These are phyloP conservation scores for Phytophthora pini DNA, from an alignment of 352 stramenopile species.

Conservation along the genomic window DNA sequence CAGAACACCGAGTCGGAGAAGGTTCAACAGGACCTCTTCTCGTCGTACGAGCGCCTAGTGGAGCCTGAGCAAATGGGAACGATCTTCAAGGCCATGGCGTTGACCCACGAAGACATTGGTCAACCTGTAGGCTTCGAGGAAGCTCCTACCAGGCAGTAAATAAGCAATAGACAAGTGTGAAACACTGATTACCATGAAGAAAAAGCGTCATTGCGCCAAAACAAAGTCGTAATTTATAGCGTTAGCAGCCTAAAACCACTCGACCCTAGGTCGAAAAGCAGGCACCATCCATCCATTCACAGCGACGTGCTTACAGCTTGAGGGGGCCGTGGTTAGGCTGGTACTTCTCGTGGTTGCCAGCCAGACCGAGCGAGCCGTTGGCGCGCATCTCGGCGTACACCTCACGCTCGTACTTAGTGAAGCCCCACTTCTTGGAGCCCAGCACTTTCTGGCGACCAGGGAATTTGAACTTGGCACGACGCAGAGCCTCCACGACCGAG, in stretches of 20 bases:
- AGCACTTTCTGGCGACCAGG: slow-evolving; percentile 99
- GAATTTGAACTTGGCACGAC: slow-evolving; percentile 99
- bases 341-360: slow-evolving; percentile 99
- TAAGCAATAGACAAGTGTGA: too few species aligned
- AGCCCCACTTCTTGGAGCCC: slow-evolving; percentile 99
- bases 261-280: slow-evolving; percentile 10
- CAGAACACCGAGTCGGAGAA: slow-evolving; percentile 85
- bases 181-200: slow-evolving; percentile 3
- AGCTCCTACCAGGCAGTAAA: not conserved
- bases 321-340: slow-evolving; percentile 87
- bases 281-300: slow-evolving; percentile 24
- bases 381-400: slow-evolving; percentile 97
- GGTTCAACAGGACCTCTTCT: slow-evolving; percentile 88
- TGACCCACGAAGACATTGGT: slow-evolving; percentile 69
- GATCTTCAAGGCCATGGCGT: slow-evolving; percentile 94
- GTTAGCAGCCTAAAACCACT: slow-evolving; percentile 38
- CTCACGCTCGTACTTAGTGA: slow-evolving; percentile 99
- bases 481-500: slow-evolving; percentile 97
- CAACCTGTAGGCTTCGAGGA: slow-evolving; percentile 73
- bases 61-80: slow-evolving; percentile 93
- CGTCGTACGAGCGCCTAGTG: slow-evolving; percentile 93
- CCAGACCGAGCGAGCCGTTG: slow-evolving; percentile 92
- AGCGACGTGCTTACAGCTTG: slow-evolving; percentile 52
- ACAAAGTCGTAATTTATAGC: slow-evolving; percentile 57
- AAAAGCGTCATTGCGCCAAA: slow-evolving; percentile 32